phyloP scores from a whole-genome alignment of 1,284 basidiomycete species.

The Cryptococcus wingfieldii region DNA sequence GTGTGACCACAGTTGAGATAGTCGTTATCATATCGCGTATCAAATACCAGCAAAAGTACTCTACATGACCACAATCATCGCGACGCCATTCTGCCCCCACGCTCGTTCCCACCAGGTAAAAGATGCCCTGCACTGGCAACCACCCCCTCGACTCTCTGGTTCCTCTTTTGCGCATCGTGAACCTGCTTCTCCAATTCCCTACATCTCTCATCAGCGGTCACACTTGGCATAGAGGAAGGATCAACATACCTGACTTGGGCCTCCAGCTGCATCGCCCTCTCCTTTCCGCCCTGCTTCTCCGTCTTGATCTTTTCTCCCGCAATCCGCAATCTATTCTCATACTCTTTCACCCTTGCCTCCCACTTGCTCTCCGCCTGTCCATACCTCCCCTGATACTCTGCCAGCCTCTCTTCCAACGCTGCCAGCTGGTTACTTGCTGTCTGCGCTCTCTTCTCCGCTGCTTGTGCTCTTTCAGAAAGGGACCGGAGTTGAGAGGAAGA shows the following conservation, averaged over 20 bases:
- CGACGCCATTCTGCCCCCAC: conserved; percentile 1
- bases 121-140: conserved; percentile 39
- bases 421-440: conserved; percentile 77
- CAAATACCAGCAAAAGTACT: background rate
- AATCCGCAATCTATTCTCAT: conserved; percentile 72
- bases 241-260: conserved; percentile 42
- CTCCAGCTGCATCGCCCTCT: conserved; percentile 56
- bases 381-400: conserved; percentile 65
- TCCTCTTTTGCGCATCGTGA: conserved; percentile 32
- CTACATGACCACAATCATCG: background rate
- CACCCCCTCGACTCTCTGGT: conserved; percentile 37
- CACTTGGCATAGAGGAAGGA: background rate
- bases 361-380: conserved; percentile 73
- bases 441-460: conserved; percentile 74
- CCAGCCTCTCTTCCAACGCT: conserved; percentile 76
- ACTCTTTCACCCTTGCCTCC: conserved; percentile 88
- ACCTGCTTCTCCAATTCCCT: conserved; percentile 46
- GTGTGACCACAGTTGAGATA: background rate
- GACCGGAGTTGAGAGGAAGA: conserved; percentile 57
- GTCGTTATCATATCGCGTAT: background rate
- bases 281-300: conserved; percentile 91
- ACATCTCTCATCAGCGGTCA: background rate
- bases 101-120: conserved; percentile 2
- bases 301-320: conserved; percentile 93
- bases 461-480: conserved; percentile 65